Conservation (phyloP, 2,329 filamentous ascomycete genomes). For the Akanthomyces lecanii region DNA sequence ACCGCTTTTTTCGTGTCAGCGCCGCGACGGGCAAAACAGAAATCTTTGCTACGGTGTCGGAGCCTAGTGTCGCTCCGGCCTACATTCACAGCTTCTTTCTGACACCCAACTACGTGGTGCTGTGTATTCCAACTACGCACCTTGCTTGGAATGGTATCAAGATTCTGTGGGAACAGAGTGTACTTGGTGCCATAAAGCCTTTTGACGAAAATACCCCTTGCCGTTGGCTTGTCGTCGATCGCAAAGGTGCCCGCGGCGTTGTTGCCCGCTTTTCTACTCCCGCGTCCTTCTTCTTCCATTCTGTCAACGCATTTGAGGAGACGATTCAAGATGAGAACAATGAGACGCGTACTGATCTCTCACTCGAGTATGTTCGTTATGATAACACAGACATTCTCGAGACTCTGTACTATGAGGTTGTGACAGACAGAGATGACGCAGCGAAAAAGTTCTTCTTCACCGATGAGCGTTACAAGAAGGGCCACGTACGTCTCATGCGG, state of each 20-base stretch:
- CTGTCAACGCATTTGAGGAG: conserved; percentile 72
- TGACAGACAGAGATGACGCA: conserved; percentile 50
- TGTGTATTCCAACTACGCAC: conserved; percentile 68
- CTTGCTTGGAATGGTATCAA: conserved; percentile 53
- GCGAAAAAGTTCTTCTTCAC: conserved; percentile 41
- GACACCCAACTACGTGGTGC: conserved; percentile 63
- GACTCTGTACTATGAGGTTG: conserved; percentile 64
- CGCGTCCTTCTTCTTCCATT: conserved; percentile 75
- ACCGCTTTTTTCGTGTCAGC: conserved; percentile 65
- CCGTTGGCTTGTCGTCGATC: conserved; percentile 72
- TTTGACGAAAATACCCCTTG: conserved; percentile 56
- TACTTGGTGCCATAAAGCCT: conserved; percentile 62
- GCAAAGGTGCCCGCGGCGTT: conserved; percentile 56
- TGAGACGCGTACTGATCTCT: conserved; percentile 42
- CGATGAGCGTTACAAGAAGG: conserved; percentile 34
- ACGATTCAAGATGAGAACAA: conserved; percentile 32
- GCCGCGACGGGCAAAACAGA: conserved; percentile 60
- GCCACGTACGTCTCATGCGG: conserved; percentile 38
- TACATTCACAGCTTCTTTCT: conserved; percentile 85
- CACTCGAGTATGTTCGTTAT: conserved; percentile 63
- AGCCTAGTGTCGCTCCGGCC: conserved; percentile 48
- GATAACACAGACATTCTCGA: conserved; percentile 61
- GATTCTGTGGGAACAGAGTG: conserved; percentile 61
- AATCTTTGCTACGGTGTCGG: conserved; percentile 64
- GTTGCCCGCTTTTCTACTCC: conserved; percentile 64